Percentiles rank a stretch among this genome's conserved stretches.
Conservation (phyloP, 2,329 filamentous ascomycete genomes). For the Trichoderma endophyticum region DNA sequence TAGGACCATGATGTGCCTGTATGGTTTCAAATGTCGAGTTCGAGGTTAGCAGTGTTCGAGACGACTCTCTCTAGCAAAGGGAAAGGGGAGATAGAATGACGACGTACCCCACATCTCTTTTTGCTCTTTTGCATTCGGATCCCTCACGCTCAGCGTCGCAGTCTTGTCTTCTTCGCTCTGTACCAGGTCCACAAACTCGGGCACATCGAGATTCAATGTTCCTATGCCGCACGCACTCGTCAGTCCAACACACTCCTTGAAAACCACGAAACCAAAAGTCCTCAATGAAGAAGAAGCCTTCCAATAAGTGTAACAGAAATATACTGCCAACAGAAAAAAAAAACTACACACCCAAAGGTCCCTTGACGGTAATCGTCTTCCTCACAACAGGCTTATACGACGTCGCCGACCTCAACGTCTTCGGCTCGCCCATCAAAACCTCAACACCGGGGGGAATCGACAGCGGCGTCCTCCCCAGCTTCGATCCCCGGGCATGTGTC, state of each 20-base stretch:
- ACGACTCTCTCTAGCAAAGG: not conserved
- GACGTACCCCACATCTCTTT: constrained; percentile 90
- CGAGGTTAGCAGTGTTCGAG: no score
- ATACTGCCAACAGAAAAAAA: not conserved
- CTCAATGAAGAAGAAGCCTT: not conserved
- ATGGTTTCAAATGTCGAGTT: no score
- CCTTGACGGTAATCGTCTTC: constrained; percentile 70
- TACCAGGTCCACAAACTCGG: constrained; percentile 70
- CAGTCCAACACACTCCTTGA: not conserved
- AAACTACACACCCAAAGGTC: constrained; percentile 67
- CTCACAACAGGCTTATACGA: constrained; percentile 60
- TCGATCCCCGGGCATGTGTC: constrained; percentile 64
- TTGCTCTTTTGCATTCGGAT: constrained; percentile 69
- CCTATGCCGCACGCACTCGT: constrained; percentile 45
- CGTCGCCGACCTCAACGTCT: constrained; percentile 50
- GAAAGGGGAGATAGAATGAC: not conserved
- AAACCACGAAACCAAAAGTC: not conserved
- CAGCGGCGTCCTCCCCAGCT: constrained; percentile 79
- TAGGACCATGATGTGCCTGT: constrained; percentile 86
- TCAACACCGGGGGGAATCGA: constrained; percentile 82
- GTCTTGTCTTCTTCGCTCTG: constrained; percentile 63
- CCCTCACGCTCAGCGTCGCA: constrained; percentile 65
- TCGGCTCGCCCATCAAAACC: constrained; percentile 65
- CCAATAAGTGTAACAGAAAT: not conserved
- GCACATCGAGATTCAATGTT: constrained; percentile 73